Percentiles rank a stretch among this genome's conserved stretches.
Evolutionary conservation across 805 yeast species (phyloP).

Genomic region (Pichia nanzhaoensis): DNA sequence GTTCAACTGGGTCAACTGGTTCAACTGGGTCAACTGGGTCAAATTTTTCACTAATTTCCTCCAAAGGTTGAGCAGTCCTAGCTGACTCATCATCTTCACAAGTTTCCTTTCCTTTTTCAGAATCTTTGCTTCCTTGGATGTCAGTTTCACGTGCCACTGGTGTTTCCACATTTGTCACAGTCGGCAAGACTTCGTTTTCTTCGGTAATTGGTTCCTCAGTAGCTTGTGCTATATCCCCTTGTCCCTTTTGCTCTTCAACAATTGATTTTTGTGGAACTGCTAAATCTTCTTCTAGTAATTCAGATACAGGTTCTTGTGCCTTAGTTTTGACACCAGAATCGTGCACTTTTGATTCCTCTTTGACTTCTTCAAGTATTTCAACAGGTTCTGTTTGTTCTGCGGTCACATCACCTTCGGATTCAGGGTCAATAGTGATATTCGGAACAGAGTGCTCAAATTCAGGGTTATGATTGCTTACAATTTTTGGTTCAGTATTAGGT

Average conservation of each 20-base stretch:
- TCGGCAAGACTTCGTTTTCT: conserved; percentile 2
- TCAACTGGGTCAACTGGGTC: no score
- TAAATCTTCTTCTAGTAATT: not conserved
- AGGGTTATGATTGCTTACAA: not conserved
- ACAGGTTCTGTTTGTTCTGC: not conserved
- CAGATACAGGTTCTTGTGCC: no score
- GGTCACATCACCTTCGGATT: conserved; percentile 1
- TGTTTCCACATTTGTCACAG: no score
- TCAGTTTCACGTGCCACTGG: no score
- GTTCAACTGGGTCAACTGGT: no score
- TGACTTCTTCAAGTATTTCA: not conserved
- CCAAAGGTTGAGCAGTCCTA: no score
- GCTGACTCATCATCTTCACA: no score
- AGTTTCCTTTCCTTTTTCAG: no score
- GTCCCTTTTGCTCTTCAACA: not conserved
- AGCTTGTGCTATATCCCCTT: conserved; percentile 3
- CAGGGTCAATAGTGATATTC: not conserved
- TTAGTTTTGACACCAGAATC: no score
- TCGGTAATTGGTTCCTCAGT: conserved; percentile 9
- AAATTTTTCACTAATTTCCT: no score
- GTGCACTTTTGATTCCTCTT: not conserved
- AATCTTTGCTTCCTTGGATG: no score
- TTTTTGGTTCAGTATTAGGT: no score
- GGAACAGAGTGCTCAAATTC: not conserved
- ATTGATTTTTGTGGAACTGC: not conserved